These are phyloP conservation scores for Epichloe brachyelytri DNA, from an alignment of 2,329 filamentous ascomycete species.

Conservation along the genomic window DNA sequence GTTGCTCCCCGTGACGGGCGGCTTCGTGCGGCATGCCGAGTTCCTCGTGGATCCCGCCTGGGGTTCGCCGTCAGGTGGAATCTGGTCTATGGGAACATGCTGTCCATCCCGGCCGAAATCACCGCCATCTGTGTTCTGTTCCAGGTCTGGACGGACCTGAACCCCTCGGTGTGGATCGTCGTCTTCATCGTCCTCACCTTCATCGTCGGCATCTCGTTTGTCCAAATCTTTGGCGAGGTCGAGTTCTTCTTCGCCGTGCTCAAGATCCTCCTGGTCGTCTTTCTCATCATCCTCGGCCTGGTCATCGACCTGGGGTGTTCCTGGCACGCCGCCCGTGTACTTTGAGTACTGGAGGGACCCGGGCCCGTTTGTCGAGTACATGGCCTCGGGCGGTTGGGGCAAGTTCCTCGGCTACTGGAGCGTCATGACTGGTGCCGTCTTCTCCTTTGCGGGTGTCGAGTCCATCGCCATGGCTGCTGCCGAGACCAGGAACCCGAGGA, in stretches of 20 bases:
- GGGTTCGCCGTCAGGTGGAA: constrained; percentile 42
- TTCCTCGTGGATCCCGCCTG: constrained; percentile 49
- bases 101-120: constrained; percentile 47
- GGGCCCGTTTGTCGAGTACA: constrained; percentile 53
- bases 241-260: constrained; percentile 39
- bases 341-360: constrained; percentile 60
- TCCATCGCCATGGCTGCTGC: constrained; percentile 49
- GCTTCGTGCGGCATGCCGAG: constrained; percentile 47
- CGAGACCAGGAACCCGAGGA: constrained; percentile 42
- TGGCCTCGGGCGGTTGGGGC: constrained; percentile 44
- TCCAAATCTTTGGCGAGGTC: constrained; percentile 48
- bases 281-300: constrained; percentile 47
- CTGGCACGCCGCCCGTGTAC: constrained; percentile 44
- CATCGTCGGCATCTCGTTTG: constrained; percentile 43
- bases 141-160: constrained; percentile 49
- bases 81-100: constrained; percentile 39
- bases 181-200: constrained; percentile 38
- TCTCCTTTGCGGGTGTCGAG: constrained; percentile 55
- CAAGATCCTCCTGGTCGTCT: constrained; percentile 48
- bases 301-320: constrained; percentile 50
- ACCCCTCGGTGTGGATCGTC: constrained; percentile 36
- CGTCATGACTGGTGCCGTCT: constrained; percentile 50
- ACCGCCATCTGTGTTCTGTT: constrained; percentile 50
- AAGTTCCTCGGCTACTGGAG: constrained; percentile 55
- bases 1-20: constrained; percentile 48